These are phyloP conservation scores for Suillus ampliporus DNA, from an alignment of 768 basidiomycete genomes.

Conservation along the genomic window DNA sequence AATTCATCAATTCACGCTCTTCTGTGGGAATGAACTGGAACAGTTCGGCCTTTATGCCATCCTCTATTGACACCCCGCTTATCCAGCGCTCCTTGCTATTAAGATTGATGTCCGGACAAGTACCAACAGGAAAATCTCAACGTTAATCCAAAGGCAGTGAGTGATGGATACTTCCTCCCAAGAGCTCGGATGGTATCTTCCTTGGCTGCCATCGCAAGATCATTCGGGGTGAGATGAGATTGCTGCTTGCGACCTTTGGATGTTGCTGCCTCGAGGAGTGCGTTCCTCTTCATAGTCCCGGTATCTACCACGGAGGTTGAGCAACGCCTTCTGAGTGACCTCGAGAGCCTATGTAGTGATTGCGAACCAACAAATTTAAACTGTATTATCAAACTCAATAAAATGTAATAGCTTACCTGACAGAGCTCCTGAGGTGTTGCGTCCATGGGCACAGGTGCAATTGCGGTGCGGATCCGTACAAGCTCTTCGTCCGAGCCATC, in stretches of 20 bases:
- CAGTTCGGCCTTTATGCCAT: constrained; percentile 10
- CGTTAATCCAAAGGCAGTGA: constrained; percentile 12
- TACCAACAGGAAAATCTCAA: constrained; percentile 2
- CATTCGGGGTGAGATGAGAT: constrained; percentile 6
- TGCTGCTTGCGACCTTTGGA: not conserved
- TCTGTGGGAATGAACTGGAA: constrained; percentile 12
- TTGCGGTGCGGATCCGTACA: no score
- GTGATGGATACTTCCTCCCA: constrained; percentile 11
- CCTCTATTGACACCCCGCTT: constrained; percentile 11
- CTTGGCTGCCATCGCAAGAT: not conserved
- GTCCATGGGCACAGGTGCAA: no score
- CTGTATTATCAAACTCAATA: no score
- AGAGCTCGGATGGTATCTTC: not conserved
- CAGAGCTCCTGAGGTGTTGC: no score
- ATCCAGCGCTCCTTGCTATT: constrained; percentile 6
- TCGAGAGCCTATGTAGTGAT: no score
- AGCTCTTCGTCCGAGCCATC: no score
- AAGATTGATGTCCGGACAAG: constrained; percentile 6
- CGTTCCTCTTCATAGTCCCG: no score
- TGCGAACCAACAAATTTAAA: no score
- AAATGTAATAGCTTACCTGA: no score
- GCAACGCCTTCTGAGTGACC: no score
- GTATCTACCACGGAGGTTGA: no score
- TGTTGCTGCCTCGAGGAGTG: no score
- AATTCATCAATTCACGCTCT: constrained; percentile 1